Conservation (phyloP, 306 rosid genomes). For the Morella rubra region DNA sequence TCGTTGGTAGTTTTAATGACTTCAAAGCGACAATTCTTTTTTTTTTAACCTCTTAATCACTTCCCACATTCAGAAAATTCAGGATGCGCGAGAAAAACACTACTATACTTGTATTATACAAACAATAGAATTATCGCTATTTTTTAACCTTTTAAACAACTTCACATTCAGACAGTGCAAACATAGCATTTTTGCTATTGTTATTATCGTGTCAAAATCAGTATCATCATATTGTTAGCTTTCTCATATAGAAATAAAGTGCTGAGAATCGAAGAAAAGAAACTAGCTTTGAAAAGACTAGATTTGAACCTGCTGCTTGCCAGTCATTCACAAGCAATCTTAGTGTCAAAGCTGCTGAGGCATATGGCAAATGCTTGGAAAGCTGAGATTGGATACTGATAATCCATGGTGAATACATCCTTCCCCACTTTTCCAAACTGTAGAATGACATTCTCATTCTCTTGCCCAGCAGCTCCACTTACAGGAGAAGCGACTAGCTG, state of each 20-base stretch:
- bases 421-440: conserved; percentile 98
- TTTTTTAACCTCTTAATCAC: too few species aligned
- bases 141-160: too few species aligned
- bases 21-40: too few species aligned
- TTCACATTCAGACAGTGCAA: too few species aligned
- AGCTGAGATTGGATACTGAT: conserved; percentile 90
- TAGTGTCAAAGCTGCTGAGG: conserved; percentile 99
- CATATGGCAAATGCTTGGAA: conserved; percentile 98
- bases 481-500: conserved; percentile 87
- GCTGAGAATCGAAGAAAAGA: neutral
- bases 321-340: conserved; percentile 90
- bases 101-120: too few species aligned
- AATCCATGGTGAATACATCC: conserved; percentile 97
- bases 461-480: conserved; percentile 69
- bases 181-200: too few species aligned
- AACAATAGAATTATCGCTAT: too few species aligned
- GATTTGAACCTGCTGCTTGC: conserved; percentile 22
- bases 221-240: too few species aligned
- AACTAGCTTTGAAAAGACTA: neutral
- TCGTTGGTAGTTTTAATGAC: too few species aligned
- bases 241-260: neutral
- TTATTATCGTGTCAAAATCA: too few species aligned
- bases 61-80: too few species aligned
- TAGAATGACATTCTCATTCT: conserved; percentile 83
- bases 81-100: too few species aligned